Base-by-base conservation (phyloP, 2,329 filamentous ascomycete species). In the Pseudogymnoascus verrucosus region DNA sequence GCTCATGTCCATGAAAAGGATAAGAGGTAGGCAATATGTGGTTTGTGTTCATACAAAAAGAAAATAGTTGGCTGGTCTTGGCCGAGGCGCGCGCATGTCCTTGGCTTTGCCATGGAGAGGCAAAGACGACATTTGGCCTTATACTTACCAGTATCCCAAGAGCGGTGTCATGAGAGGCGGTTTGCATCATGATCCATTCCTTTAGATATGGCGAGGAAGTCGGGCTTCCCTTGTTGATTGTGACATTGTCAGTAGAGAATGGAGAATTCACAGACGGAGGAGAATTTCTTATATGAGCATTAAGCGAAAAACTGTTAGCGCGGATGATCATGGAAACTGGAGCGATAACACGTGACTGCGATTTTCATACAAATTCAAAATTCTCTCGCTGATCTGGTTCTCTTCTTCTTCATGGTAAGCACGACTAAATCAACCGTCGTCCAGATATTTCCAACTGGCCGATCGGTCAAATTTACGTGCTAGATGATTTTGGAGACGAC, bases 11-110 rank as follows among this genome's bases (percentile, higher is more conserved):
- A 73, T 73, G 59, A 69, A 71, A 64, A 70, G 70, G 72, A 63
- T 69, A 70, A 66, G 73, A 74, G 71, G 73, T 73, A 72, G 71
- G 72, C 71, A 74, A 73, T 73, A 73, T 74, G 73, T 74, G 73
- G 73, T 72, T 72, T 70, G 61, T 21, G 51, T 57, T 57, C n/a
- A 57, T 57, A 57, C 28, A 11, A 57, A 36, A n/a, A 3, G n/a
- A 34, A 51, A 57, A 36, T 4, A 34, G 10, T 3, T 1, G 51
- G 5, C 51, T 16, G 21, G 51, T 21, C 51, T 57, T 57, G 28
- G 51, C 51, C 28, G 16, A 28, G 14, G 21, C 44, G 23, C 12
- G 21, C 44, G 23, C 12, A 51, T 51, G 44, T 51, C 44, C 44
- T 51, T 51, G 44, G 44, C 44, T 51, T 51, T 51, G 44, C 47